phyloP scores from a whole-genome alignment of 495 filamentous ascomycete genomes.

The Aspergillus coremiiformis region DNA sequence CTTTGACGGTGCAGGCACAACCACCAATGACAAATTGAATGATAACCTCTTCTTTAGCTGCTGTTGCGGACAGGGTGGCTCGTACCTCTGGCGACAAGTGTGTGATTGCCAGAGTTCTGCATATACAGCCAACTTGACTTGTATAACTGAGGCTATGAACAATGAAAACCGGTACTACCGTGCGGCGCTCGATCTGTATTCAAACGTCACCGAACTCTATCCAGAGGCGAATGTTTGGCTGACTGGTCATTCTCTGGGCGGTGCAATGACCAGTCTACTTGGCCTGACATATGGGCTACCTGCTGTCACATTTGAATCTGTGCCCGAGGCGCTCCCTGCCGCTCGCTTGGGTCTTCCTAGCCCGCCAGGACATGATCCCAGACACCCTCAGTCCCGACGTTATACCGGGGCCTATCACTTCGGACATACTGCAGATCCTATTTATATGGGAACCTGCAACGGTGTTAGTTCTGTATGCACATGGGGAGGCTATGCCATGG shows the following conservation, averaged over 20 bases:
- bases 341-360: constrained; percentile 77
- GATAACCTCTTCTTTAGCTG: constrained; percentile 98
- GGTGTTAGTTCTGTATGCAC: constrained; percentile 80
- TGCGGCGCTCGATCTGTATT: constrained; percentile 77
- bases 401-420: constrained; percentile 85
- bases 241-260: constrained; percentile 83
- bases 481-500: constrained; percentile 89
- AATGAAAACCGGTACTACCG: constrained; percentile 87
- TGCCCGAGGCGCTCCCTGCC: constrained; percentile 82
- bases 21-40: constrained; percentile 94
- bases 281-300: constrained; percentile 88
- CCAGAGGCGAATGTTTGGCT: constrained; percentile 83
- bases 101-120: constrained; percentile 82
- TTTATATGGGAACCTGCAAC: constrained; percentile 92
- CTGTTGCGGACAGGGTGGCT: constrained; percentile 89
- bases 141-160: constrained; percentile 63
- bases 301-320: constrained; percentile 80
- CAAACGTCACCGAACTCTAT: constrained; percentile 85
- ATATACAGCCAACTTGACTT: constrained; percentile 86
- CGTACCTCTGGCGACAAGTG: constrained; percentile 78
- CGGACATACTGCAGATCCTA: constrained; percentile 90
- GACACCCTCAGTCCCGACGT: constrained; percentile 58
- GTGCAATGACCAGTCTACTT: constrained; percentile 74
- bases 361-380: constrained; percentile 68
- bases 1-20: constrained; percentile 91